Conservation (phyloP, 768 basidiomycete species). For the Paxillus ammoniavirescens region DNA sequence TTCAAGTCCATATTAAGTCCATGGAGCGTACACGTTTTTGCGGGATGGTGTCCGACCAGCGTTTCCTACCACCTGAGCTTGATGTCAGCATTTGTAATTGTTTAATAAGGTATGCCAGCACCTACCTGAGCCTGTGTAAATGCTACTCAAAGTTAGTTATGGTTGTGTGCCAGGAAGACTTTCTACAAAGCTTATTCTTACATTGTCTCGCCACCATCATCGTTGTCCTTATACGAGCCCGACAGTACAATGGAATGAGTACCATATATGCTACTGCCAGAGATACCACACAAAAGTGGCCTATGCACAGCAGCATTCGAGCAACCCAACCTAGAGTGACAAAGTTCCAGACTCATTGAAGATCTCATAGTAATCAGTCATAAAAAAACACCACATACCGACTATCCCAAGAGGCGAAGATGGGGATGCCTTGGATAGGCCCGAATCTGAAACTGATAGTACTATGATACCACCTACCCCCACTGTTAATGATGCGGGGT, state of each 20-base stretch:
- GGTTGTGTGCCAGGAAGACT: neutral
- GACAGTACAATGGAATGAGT: slow-evolving; percentile 21
- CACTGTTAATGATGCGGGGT: too few relatives aligned
- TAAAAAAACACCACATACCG: slow-evolving; percentile 15
- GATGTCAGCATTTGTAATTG: neutral
- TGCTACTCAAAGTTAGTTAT: slow-evolving; percentile 11
- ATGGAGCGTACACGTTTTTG: slow-evolving; percentile 21
- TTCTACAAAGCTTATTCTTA: slow-evolving; percentile 2
- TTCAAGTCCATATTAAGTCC: neutral
- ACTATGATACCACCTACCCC: too few relatives aligned
- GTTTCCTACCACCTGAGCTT: slow-evolving; percentile 17
- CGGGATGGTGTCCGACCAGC: slow-evolving; percentile 5
- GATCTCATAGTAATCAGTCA: neutral
- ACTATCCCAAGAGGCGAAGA: slow-evolving; percentile 18
- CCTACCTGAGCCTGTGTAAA: slow-evolving; percentile 26
- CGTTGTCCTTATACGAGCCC: slow-evolving; percentile 19
- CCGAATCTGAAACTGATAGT: too few relatives aligned
- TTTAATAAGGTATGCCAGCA: too few relatives aligned
- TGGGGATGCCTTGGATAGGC: slow-evolving; percentile 19
- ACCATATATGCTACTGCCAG: slow-evolving; percentile 10
- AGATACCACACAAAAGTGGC: slow-evolving; percentile 13
- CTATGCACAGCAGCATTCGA: slow-evolving; percentile 20
- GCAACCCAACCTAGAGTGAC: slow-evolving; percentile 7
- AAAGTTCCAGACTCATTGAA: neutral
- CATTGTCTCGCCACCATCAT: slow-evolving; percentile 27